Percentiles rank a stretch among this genome's conserved stretches.
Evolutionary conservation across 768 basidiomycete species (phyloP).

Genomic region (Boletus tomentosulus): DNA sequence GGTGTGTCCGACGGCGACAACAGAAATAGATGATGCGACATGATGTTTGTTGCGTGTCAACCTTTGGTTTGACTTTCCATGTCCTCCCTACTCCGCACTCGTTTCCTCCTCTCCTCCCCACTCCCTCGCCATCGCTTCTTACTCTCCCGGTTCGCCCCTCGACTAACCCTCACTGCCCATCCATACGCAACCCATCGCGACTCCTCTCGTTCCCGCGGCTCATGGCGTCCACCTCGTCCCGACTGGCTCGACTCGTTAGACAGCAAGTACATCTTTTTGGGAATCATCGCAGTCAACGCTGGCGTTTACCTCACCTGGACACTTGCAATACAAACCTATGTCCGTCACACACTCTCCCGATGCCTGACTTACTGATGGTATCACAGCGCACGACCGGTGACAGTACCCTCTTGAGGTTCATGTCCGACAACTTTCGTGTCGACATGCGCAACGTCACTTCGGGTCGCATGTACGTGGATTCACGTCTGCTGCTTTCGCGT

Average conservation of each 20-base stretch:
- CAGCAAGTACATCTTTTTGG: slow-evolving; percentile 49
- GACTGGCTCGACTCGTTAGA: slow-evolving; percentile 51
- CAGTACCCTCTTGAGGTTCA: slow-evolving; percentile 39
- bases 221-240: slow-evolving; percentile 28
- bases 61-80: not conserved
- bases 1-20: slow-evolving; percentile 86
- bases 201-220: not conserved
- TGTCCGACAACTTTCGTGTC: slow-evolving; percentile 61
- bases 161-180: slow-evolving; percentile 10
- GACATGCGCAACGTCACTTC: slow-evolving; percentile 55
- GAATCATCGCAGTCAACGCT: slow-evolving; percentile 62
- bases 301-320: slow-evolving; percentile 60
- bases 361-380: not conserved
- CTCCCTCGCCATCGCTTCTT: not conserved
- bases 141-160: slow-evolving; percentile 7
- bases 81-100: slow-evolving; percentile 7
- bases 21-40: slow-evolving; percentile 87
- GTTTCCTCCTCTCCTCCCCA: not conserved
- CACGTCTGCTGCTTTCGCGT: not conserved
- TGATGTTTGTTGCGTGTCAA: slow-evolving; percentile 27
- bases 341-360: slow-evolving; percentile 22
- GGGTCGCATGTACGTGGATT: slow-evolving; percentile 58
- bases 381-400: slow-evolving; percentile 38
- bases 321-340: slow-evolving; percentile 31
- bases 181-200: slow-evolving; percentile 25